Evolutionary conservation across 257 asterid species (phyloP), one percentile per base, ranked within the genome.

Genomic region (Cinchona pubescens): DNA sequence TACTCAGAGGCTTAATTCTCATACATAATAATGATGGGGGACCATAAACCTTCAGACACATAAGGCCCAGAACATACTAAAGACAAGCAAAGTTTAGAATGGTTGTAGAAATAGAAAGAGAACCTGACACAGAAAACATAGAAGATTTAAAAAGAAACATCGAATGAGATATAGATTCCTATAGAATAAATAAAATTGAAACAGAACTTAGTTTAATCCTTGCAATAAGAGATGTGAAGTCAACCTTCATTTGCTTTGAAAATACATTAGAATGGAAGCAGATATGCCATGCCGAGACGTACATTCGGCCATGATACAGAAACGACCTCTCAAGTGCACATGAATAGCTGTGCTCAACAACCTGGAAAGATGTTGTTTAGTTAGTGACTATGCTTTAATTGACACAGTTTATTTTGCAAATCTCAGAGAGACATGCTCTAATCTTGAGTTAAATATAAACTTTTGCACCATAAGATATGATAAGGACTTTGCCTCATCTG

Each of bases 241-340:
- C 49, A 64, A 89, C 98, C 97, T 90, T 94, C 86, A 90, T 90
- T 87, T 94, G 92, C 92, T 94, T 94, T 12, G 96, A 89, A 86
- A 94, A 94, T 64, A 94, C 90, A 69, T 90, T 92, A 71, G 99
- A 92, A 82, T 89, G 94, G 87, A 94, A 94, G 91, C 99, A 94
- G 82, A 94, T 83, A 87, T 91, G 91, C 89, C 92, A 83, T 23
- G 94, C 85, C 40, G 98, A 94, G 79, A 92, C 88, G 78, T 88
- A 94, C 87, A 94, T 82, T 75, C 98, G 93, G 43, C 98, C 99
- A 35, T 92, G 99, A 81, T 92, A 92, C 82, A 94, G 84, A 82
- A 94, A 89, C 75, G 98, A 92, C 82, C 96, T 87, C 90, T 94
- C 98, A 3, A 94, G 91, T 46, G 99, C 97, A 73, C 99, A 94